Evolutionary conservation across 345 rosid genomes (phyloP), one percentile per base, ranked within the genome.

Genomic region (Toxicodendron radicans): DNA sequence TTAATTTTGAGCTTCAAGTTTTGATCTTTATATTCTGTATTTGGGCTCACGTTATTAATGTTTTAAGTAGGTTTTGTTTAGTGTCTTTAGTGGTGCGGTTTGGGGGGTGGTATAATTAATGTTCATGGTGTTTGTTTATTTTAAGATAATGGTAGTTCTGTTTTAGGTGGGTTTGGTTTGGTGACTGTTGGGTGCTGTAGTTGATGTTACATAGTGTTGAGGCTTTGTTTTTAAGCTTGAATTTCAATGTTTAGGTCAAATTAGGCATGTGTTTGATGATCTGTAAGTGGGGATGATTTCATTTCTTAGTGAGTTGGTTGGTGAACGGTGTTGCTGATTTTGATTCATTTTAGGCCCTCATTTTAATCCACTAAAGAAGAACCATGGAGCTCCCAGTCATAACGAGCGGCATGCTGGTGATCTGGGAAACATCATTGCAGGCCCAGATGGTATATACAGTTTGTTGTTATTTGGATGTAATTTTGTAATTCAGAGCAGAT

Each of bases 381-480:
- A 82, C 71, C 99, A 95, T 38, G 99, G 99, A 17, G 79, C 92
- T 77, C 98, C 98, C 21, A 13, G 79, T 43, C 93, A 91, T 70
- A 51, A 73, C 3, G 89, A 90, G 77, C 91, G 99, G 27, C 99
- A 95, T 79, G 96, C 99, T 2, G 99, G 99, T 32, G 99, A 95
- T 79, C 82, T 95, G 89, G 99, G 99, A 20, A 95, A 95, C 85
- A 81, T 95, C 57, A 54, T 87, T 33, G 98, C 93, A 2, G 92
- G 92, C 71, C 48, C 89, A 59, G 91, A 92, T 54, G 98, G 99
- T 95, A 82, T 57, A 60, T 24, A 14, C 32, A n/a, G 23, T 67
- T 75, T 56, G 58, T 62, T 64, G 14, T n/a, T 71, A 32, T 72
- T 21, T 21, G 21, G 20, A 21, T 68, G 35, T 38, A n/a, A 21